Base-by-base conservation (phyloP, 2,329 filamentous ascomycete genomes). In the Hyphodiscus sp. region DNA sequence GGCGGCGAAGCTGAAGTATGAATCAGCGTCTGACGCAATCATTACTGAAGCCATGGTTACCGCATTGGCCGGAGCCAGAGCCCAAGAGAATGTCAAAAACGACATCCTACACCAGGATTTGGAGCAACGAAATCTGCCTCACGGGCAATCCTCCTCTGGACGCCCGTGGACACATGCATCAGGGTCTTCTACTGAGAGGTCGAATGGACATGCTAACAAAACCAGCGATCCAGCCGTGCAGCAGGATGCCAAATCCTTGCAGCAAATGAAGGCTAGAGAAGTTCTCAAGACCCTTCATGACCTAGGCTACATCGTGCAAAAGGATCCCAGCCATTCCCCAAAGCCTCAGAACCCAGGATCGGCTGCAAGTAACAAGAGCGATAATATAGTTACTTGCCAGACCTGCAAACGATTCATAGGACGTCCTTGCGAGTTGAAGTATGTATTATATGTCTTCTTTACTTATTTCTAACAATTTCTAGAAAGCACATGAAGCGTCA, bases 401-500 rank as follows among this genome's bases (percentile, higher is more conserved):
- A 51, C 62, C 0, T 83, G 80, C 51, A 5, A 30, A 3, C 83
- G 81, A 61, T 57, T 51, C 1, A 82, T 77, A 52, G 60, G 57
- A 2, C 73, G 80, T 38, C 74, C 63, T 29, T 83, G 79, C 62
- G 80, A 84, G 62, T 70, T 84, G 26, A 83, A 76, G 81, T 83
- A 72, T 54, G 75, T 57, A 18, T 19, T 33, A 7, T 45, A 47
- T 41, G 26, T 42, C 26, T 8, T 18, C 23, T 6, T 33, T 43
- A 3, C 30, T 11, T 23, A 47, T 47, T 44, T 26, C 55, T 63
- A 52, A 61, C 11, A 2, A 10, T 11, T 15, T 2, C 15, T 54
- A 92, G 88, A 59, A 96, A 96, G 68, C 91, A 96, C 67, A 75
- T 81, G 68, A 92, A 90, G 66, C 82, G 91, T 1, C 91, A 96